Evolutionary conservation across 345 rosid genomes (phyloP), one percentile per base, ranked within the genome.

Genomic region (Gossypium arboreum): DNA sequence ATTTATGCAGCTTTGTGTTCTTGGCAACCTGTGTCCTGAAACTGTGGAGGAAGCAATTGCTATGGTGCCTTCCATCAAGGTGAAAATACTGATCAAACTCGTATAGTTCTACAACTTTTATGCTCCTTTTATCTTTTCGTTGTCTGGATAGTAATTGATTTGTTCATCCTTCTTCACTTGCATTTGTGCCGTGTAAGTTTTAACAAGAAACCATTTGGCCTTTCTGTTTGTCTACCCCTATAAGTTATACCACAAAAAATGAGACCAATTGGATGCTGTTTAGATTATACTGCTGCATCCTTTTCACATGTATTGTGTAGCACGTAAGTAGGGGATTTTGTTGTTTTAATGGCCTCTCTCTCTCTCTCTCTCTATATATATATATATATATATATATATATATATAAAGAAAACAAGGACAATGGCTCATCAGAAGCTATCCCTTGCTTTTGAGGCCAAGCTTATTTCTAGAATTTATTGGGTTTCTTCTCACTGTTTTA

Each of bases 21-120:
- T 93, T 79, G 99, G 98, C 73, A 95, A 93, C 78, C 97, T 95
- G 64, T 93, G 98, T 76, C 97, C 99, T 39, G 99, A 95, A 81
- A 93, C 97, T 54, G 92, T 90, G 39, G 99, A 95, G 89, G 99
- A 95, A 88, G 99, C 98, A 18, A 88, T 91, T 65, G 96, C 97
- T 47, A 93, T 93, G 99, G 97, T 93, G 68, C 99, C 98, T 59
- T 96, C 98, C 44, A 87, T 95, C 74, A 95, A 89, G 97, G 98
- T 93, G 85, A 29, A 22, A 39, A 47, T 61, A 50, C 5, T 52
- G 74, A 6, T 52, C 17, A 4, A 55, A 12, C 52, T 22, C 41
- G 22, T 20, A 10, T 13, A 56, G 27, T 6, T 22, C 1, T 43
- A 9, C 57, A 12, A 55, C 27, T 65, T 34, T 74, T 29, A 3